Percentiles rank a stretch among this genome's conserved stretches.
Evolutionary conservation across 768 basidiomycete genomes (phyloP).

Genomic region (Lactarius evosmus): DNA sequence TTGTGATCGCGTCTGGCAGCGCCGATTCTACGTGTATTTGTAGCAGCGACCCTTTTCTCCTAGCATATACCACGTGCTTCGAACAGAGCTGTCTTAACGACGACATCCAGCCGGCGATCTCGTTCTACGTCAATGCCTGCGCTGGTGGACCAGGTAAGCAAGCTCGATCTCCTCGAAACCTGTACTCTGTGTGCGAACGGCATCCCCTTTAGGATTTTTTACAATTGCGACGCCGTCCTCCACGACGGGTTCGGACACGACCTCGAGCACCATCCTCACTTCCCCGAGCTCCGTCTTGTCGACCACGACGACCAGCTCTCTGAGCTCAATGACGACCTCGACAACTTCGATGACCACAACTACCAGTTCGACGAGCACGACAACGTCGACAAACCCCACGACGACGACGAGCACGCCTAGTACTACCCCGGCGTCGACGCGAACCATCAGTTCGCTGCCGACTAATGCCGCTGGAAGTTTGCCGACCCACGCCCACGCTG

Average conservation of each 20-base stretch:
- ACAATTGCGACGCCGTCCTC: background rate
- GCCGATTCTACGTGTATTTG: background rate
- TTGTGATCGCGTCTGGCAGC: background rate
- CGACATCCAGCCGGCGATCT: background rate
- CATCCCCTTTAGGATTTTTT: background rate
- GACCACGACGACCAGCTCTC: background rate
- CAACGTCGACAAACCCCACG: background rate
- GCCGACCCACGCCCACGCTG: background rate
- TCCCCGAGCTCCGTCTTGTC: background rate
- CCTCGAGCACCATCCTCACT: background rate
- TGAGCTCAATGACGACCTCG: background rate
- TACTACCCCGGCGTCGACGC: background rate
- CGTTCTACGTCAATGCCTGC: background rate
- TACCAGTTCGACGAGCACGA: background rate
- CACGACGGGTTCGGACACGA: background rate
- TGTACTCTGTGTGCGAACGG: background rate
- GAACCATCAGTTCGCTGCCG: background rate
- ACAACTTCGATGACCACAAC: background rate
- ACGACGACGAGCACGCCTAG: background rate
- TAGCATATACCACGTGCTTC: background rate
- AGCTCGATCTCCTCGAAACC: background rate
- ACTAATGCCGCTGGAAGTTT: slow-evolving; percentile 4
- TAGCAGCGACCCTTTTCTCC: background rate
- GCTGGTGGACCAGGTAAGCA: background rate
- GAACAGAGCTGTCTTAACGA: background rate